phyloP scores from a whole-genome alignment of 306 rosid species.

The Prunus davidiana region DNA sequence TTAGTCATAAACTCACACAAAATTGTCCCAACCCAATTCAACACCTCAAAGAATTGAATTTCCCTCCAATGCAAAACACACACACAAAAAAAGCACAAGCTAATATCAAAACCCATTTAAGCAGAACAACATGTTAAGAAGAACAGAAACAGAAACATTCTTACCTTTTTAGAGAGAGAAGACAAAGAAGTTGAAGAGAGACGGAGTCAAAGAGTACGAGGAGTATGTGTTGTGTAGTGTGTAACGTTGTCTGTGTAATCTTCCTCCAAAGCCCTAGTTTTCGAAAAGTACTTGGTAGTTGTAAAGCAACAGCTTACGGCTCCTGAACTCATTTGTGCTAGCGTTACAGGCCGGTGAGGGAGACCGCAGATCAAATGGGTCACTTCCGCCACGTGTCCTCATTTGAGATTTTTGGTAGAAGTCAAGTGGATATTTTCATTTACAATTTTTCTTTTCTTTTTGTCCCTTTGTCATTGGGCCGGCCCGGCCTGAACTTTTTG shows the following conservation, averaged over 20 bases:
- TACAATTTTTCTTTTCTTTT: background rate
- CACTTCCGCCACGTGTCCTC: background rate
- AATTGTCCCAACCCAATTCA: background rate
- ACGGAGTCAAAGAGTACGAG: background rate
- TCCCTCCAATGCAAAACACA: background rate
- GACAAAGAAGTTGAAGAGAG: background rate
- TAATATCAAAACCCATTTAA: background rate
- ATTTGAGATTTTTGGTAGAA: background rate
- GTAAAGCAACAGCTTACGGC: constrained; percentile 3
- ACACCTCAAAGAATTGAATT: background rate
- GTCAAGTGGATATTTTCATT: background rate
- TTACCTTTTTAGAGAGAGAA: constrained; percentile 8
- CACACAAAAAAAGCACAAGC: background rate
- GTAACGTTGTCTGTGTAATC: background rate
- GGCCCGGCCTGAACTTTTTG: no score
- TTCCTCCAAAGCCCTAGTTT: background rate
- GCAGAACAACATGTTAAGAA: background rate
- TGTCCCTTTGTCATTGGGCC: background rate
- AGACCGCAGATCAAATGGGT: background rate
- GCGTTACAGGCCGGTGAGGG: background rate
- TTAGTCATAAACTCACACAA: background rate
- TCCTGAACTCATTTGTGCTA: background rate
- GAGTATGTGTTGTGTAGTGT: background rate
- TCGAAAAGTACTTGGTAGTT: background rate
- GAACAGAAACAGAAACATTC: background rate